Conservation (phyloP, 164 flowering plant species). For the Magnolia kwangsiensis region DNA sequence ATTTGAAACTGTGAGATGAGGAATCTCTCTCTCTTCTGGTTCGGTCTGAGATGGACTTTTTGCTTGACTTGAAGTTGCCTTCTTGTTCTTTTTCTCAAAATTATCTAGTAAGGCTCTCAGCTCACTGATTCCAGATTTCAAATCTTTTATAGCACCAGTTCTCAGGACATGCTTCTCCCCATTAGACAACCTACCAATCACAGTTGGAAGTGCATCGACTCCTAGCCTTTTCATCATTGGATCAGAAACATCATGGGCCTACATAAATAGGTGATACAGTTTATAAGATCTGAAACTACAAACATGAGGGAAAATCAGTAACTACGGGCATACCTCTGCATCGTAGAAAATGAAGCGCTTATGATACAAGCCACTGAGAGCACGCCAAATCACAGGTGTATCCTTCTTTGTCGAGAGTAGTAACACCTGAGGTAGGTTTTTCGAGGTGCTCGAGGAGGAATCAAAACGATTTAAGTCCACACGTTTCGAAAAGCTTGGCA, state of each 20-base stretch:
- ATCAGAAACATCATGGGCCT: conserved; percentile 71
- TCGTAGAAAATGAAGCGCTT: conserved; percentile 65
- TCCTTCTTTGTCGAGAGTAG: conserved; percentile 85
- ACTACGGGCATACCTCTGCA: conserved; percentile 46
- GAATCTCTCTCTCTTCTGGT: conserved; percentile 36
- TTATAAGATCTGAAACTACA: not conserved
- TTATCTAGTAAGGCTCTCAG: conserved; percentile 50
- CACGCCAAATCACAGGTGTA: conserved; percentile 94
- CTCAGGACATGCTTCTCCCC: conserved; percentile 68
- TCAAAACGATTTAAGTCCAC: conserved; percentile 42
- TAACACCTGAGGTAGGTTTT: conserved; percentile 55
- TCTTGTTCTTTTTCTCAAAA: conserved; percentile 74
- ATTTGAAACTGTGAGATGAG: conserved; percentile 52
- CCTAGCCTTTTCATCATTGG: conserved; percentile 53
- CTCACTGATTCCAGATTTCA: conserved; percentile 70
- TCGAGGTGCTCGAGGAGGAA: conserved; percentile 23
- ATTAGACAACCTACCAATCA: conserved; percentile 83
- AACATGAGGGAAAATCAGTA: not conserved
- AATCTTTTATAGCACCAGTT: conserved; percentile 73
- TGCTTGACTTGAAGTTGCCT: conserved; percentile 35
- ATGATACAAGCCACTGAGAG: conserved; percentile 74
- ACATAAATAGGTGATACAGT: conserved; percentile 7
- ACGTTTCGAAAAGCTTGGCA: conserved; percentile 78
- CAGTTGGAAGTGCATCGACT: conserved; percentile 74
- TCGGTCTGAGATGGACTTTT: conserved; percentile 33